These are phyloP conservation scores for Tricholoma saponaceum DNA, from an alignment of 768 basidiomycete species.

Conservation along the genomic window DNA sequence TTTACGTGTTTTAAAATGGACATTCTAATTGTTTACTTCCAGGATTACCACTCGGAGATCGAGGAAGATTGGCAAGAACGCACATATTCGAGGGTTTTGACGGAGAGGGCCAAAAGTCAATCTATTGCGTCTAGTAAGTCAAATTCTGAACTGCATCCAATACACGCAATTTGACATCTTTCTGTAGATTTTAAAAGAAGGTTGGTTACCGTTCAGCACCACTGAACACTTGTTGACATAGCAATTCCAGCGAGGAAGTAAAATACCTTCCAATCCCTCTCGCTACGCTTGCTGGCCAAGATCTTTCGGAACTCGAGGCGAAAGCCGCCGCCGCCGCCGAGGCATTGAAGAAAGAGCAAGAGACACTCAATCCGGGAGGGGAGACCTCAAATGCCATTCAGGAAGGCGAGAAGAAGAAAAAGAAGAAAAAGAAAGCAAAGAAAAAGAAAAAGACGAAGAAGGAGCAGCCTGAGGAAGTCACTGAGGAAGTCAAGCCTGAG, in stretches of 20 bases:
- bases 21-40: neutral
- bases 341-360: neutral
- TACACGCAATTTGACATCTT: no score
- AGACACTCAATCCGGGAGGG: no score
- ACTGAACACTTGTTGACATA: neutral
- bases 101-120: no score
- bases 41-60: no score
- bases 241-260: no score
- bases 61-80: constrained; percentile 9
- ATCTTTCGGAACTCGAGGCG: constrained; percentile 16
- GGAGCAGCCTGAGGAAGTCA: neutral
- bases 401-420: no score
- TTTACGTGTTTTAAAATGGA: neutral
- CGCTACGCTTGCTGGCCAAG: constrained; percentile 16
- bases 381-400: no score
- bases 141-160: no score
- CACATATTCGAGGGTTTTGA: constrained; percentile 5
- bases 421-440: no score
- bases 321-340: constrained; percentile 12
- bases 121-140: no score
- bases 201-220: constrained; percentile 1
- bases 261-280: constrained; percentile 15
- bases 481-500: neutral
- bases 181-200: no score
- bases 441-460: no score